phyloP scores from a whole-genome alignment of 2,329 filamentous ascomycete genomes.

The Cytospora piceicola region DNA sequence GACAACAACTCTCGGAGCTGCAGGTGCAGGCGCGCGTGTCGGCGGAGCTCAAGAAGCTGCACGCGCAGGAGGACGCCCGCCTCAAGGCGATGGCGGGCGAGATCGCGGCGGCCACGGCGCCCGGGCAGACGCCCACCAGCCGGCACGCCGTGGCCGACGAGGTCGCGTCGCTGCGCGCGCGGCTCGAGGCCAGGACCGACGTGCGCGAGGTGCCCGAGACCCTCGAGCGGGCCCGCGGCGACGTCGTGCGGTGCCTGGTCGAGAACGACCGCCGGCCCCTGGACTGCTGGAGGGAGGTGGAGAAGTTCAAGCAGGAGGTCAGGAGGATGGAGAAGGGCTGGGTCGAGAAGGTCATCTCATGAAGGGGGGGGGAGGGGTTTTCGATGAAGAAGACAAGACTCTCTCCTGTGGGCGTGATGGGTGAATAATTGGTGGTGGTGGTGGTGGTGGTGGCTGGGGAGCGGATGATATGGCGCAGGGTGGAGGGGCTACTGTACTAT shows the following conservation, averaged over 20 bases:
- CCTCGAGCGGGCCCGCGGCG: constrained; percentile 74
- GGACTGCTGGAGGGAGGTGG: constrained; percentile 94
- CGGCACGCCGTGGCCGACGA: constrained; percentile 61
- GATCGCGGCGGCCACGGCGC: constrained; percentile 48
- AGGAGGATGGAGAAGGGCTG: constrained; percentile 82
- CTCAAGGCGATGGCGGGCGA: constrained; percentile 72
- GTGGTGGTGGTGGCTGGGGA: not conserved
- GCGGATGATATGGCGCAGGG: not conserved
- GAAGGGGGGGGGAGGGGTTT: constrained; percentile 23
- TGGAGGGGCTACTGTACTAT: not conserved
- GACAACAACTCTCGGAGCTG: constrained; percentile 80
- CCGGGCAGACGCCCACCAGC: constrained; percentile 40
- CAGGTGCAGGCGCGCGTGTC: constrained; percentile 87
- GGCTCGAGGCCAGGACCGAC: constrained; percentile 66
- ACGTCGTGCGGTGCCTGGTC: constrained; percentile 79
- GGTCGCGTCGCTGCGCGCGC: constrained; percentile 60
- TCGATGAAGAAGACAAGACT: not conserved
- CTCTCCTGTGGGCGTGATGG: not conserved
- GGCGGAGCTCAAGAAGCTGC: constrained; percentile 80
- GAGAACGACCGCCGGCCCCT: constrained; percentile 85
- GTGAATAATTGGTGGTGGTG: not conserved
- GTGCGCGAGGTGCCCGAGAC: constrained; percentile 70
- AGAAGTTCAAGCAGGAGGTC: constrained; percentile 88
- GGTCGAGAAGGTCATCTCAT: constrained; percentile 77
- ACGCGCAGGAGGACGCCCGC: constrained; percentile 69